These are phyloP conservation scores for Immersiella caudata DNA, from an alignment of 495 filamentous ascomycete genomes.

Conservation along the genomic window DNA sequence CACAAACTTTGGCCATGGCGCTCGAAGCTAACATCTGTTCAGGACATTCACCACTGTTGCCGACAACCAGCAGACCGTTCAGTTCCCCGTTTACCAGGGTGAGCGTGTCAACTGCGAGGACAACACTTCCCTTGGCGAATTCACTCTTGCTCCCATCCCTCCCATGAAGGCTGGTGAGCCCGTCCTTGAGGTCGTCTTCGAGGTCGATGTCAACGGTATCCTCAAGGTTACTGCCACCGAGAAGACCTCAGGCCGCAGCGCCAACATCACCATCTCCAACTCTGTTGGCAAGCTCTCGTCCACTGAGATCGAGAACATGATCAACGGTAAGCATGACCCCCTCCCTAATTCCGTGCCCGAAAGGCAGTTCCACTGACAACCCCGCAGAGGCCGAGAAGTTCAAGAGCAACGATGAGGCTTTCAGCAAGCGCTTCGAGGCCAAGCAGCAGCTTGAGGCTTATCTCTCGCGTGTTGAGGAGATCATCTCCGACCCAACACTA, in stretches of 20 bases:
- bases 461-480: slow-evolving; percentile 98
- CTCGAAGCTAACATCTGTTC: not conserved
- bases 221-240: slow-evolving; percentile 99
- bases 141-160: slow-evolving; percentile 95
- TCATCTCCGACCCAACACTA: slow-evolving; percentile 93
- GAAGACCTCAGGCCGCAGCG: slow-evolving; percentile 96
- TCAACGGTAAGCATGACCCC: slow-evolving; percentile 64
- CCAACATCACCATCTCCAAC: slow-evolving; percentile 99
- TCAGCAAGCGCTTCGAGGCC: slow-evolving; percentile 98
- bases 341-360: not conserved
- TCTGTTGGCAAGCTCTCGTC: slow-evolving; percentile 98
- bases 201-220: slow-evolving; percentile 99
- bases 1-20: not conserved
- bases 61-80: slow-evolving; percentile 93
- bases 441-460: slow-evolving; percentile 99
- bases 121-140: slow-evolving; percentile 98
- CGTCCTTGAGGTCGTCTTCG: slow-evolving; percentile 96
- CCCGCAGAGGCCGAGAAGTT: slow-evolving; percentile 89
- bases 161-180: slow-evolving; percentile 98
- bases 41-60: slow-evolving; percentile 94
- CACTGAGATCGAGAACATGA: slow-evolving; percentile 96
- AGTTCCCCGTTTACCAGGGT: slow-evolving; percentile 98
- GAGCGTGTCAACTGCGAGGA: slow-evolving; percentile 99
- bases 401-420: slow-evolving; percentile 96
- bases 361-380: slow-evolving; percentile 24